Evolutionary conservation across 345 rosid genomes (phyloP), one percentile per base, ranked within the genome.

Genomic region (Physaria fendleri): DNA sequence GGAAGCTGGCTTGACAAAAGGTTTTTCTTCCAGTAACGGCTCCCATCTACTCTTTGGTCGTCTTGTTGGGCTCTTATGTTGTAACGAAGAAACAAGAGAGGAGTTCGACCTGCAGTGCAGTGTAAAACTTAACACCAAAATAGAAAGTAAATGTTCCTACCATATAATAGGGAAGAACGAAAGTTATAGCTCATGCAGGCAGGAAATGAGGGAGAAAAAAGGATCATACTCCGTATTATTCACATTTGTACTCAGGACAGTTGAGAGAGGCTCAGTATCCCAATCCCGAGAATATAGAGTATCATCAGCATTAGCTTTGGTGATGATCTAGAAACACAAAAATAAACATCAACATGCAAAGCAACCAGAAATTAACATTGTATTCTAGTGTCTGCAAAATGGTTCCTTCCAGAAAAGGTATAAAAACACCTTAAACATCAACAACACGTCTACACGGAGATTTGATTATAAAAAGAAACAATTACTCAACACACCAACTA

Each of bases 41-140:
- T 90, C 99, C 99, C 99, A 94, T 73, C 99, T 81, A 65, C 99
- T 92, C 75, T 92, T 92, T 52, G 87, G 45, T 68, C 93, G 79
- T 74, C 79, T 80, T 44, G 75, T 67, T 54, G 95, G 93, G 69
- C 95, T 90, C 72, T 71, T 87, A 57, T 68, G 74, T 35, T 77
- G 66, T 55, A 73, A 64, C 5, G 78, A 28, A 66, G 76, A 70
- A 48, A 65, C 41, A 53, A 65, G 62, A 29, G 59, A 49, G 38
- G 88, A 69, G 69, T 57, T 68, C 8, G 67, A 37, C 42, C 71
- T 67, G 89, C 47, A 59, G 55, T 60, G 60, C 73, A 71, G 11
- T 6, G 48, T 20, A 52, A 53, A 13, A 45, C 33, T 54, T 45
- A 70, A 37, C 22, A 48, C 41, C 64, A 69, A 41, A 48, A 39